phyloP scores from a whole-genome alignment of 2,329 filamentous ascomycete species.

The Alternaria viburni region DNA sequence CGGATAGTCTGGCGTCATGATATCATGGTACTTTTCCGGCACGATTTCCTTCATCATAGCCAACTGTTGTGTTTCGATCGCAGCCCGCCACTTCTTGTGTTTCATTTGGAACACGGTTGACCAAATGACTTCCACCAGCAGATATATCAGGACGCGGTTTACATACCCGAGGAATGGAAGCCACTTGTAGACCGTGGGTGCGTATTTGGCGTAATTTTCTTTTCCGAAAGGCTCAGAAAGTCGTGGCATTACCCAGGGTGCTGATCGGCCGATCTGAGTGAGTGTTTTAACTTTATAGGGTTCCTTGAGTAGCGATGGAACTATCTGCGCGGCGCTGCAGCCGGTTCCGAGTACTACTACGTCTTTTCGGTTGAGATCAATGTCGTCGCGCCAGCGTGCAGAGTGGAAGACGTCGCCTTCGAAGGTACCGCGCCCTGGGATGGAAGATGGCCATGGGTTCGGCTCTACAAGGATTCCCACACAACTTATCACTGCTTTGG shows the following conservation, averaged over 20 bases:
- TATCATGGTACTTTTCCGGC: conserved; percentile 21
- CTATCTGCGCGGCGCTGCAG: background rate
- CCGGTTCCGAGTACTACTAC: conserved; percentile 56
- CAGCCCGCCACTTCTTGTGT: conserved; percentile 1
- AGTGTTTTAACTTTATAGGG: conserved; percentile 1
- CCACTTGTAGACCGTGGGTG: background rate
- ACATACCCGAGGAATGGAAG: background rate
- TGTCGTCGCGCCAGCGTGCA: conserved; percentile 55
- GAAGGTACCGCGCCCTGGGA: conserved; percentile 57
- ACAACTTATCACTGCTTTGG: background rate
- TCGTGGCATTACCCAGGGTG: conserved; percentile 7
- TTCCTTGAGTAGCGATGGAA: conserved; percentile 1
- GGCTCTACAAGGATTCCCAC: background rate
- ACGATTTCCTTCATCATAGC: background rate
- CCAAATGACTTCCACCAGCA: background rate
- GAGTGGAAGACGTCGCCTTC: conserved; percentile 59
- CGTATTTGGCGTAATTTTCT: background rate
- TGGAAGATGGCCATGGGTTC: background rate
- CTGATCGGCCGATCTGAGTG: conserved; percentile 6
- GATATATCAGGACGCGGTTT: background rate
- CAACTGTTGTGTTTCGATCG: background rate
- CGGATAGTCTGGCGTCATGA: conserved; percentile 25
- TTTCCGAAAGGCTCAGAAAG: conserved; percentile 3
- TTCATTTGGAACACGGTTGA: background rate
- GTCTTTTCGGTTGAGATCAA: conserved; percentile 58